Evolutionary conservation across 2,329 filamentous ascomycete genomes (phyloP).

Genomic region (Ceratocystis cacaofunesta): DNA sequence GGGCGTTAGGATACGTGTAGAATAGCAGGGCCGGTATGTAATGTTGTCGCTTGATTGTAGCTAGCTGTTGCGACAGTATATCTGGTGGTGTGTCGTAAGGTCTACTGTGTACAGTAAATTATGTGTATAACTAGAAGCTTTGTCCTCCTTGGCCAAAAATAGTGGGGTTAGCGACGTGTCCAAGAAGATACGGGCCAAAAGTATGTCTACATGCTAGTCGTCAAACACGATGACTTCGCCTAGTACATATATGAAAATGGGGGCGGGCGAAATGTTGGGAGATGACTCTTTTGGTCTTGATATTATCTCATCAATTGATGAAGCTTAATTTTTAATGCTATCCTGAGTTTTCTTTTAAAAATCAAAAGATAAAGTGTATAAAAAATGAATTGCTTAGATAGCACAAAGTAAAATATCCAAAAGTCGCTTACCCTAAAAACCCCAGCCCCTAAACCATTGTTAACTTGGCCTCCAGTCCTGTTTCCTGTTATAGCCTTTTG

Average conservation of each 20-base stretch:
- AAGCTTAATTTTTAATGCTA: too few relatives aligned
- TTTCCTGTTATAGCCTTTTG: background rate
- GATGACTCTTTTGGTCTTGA: background rate
- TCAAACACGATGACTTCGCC: background rate
- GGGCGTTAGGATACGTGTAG: background rate
- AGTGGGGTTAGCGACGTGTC: slow-evolving; percentile 16
- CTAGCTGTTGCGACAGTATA: background rate
- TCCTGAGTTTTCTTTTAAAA: too few relatives aligned
- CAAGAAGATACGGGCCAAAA: slow-evolving; percentile 7
- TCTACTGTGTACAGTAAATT: too few relatives aligned
- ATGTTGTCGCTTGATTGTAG: background rate
- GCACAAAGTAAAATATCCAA: background rate
- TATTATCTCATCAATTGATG: too few relatives aligned
- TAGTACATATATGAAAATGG: too few relatives aligned
- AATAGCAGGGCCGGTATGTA: background rate
- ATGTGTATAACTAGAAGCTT: background rate
- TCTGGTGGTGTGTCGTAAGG: background rate
- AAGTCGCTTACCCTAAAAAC: background rate
- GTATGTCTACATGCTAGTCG: background rate
- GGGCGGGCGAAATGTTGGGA: background rate
- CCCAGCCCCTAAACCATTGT: background rate
- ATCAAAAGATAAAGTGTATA: background rate
- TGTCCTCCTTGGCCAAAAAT: slow-evolving; percentile 5
- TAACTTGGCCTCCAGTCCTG: background rate
- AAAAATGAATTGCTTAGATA: background rate